phyloP scores from a whole-genome alignment of 805 yeast genomes.

The baker's yeast (Saccharomyces cerevisiae) region DNA sequence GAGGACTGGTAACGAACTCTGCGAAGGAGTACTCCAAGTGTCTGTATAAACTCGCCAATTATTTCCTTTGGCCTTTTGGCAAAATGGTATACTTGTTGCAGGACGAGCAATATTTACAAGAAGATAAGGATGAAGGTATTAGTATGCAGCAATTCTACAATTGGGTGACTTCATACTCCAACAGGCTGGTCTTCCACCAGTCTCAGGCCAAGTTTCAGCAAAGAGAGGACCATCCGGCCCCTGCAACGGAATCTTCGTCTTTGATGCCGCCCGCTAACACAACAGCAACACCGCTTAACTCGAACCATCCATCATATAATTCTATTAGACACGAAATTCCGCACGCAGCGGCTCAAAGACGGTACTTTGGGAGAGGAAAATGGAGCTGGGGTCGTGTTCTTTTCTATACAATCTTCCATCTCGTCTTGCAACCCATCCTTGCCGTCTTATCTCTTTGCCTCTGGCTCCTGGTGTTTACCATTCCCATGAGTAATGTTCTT shows the following conservation, averaged over 20 bases:
- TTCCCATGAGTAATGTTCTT: conserved; percentile 85
- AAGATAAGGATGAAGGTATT: conserved; percentile 85
- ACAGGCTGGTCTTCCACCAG: conserved; percentile 62
- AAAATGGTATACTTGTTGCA: conserved; percentile 69
- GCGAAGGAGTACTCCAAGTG: conserved; percentile 56
- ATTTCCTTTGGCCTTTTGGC: conserved; percentile 81
- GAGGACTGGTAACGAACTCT: conserved; percentile 32
- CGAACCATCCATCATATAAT: conserved; percentile 19
- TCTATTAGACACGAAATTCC: conserved; percentile 25
- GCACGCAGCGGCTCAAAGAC: conserved; percentile 29
- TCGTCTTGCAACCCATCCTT: conserved; percentile 60
- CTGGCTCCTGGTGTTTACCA: conserved; percentile 81
- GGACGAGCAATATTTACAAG: conserved; percentile 73
- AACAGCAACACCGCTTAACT: conserved; percentile 12
- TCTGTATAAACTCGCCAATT: conserved; percentile 56
- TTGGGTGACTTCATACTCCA: conserved; percentile 75
- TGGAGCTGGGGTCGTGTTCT: conserved; percentile 81
- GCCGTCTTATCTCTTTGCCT: conserved; percentile 46
- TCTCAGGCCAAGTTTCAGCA: conserved; percentile 12
- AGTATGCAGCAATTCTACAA: conserved; percentile 74
- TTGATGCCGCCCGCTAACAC: background rate
- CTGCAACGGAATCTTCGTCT: background rate
- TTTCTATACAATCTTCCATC: conserved; percentile 65
- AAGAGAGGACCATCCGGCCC: background rate
- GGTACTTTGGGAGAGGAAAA: conserved; percentile 84